Percentiles rank a stretch among this genome's conserved stretches.
phyloP scores from a whole-genome alignment of 2,329 filamentous ascomycete species.

The Zasmidium angulare region DNA sequence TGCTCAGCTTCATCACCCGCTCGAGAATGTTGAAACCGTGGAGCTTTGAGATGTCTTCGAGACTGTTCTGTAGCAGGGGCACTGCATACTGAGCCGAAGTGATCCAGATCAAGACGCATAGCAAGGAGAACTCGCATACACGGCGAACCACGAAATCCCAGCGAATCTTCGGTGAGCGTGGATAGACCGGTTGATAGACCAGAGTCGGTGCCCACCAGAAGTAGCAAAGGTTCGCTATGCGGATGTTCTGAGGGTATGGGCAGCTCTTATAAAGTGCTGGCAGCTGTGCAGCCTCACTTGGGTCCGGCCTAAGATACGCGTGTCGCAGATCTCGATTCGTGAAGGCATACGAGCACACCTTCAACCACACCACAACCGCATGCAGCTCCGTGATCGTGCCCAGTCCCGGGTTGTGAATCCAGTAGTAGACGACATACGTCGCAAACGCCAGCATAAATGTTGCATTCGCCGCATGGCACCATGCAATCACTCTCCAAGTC shows the following conservation, averaged over 20 bases:
- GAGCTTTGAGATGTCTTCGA: slow-evolving; percentile 80
- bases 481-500: slow-evolving; percentile 78
- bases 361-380: slow-evolving; percentile 92
- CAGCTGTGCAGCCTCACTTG: slow-evolving; percentile 67
- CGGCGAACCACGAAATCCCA: slow-evolving; percentile 89
- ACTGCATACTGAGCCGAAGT: slow-evolving; percentile 91
- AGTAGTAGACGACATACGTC: slow-evolving; percentile 82
- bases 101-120: slow-evolving; percentile 84
- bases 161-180: slow-evolving; percentile 74
- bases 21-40: slow-evolving; percentile 82
- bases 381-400: slow-evolving; percentile 89
- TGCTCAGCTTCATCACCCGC: slow-evolving; percentile 89
- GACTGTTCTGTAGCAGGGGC: slow-evolving; percentile 82
- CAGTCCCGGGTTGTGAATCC: slow-evolving; percentile 89
- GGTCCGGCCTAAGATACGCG: slow-evolving; percentile 70
- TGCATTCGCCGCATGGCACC: slow-evolving; percentile 75
- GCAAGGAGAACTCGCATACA: slow-evolving; percentile 70
- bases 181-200: slow-evolving; percentile 95
- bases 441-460: slow-evolving; percentile 77
- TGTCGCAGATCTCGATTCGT: slow-evolving; percentile 95
- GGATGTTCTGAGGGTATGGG: slow-evolving; percentile 90
- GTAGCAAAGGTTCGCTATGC: slow-evolving; percentile 81
- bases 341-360: slow-evolving; percentile 92
- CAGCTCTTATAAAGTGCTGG: slow-evolving; percentile 80
- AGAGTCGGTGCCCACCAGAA: slow-evolving; percentile 98